Evolutionary conservation across 1,139 yeast species (phyloP).

Genomic region (Debaryomycetaceae sp.): DNA sequence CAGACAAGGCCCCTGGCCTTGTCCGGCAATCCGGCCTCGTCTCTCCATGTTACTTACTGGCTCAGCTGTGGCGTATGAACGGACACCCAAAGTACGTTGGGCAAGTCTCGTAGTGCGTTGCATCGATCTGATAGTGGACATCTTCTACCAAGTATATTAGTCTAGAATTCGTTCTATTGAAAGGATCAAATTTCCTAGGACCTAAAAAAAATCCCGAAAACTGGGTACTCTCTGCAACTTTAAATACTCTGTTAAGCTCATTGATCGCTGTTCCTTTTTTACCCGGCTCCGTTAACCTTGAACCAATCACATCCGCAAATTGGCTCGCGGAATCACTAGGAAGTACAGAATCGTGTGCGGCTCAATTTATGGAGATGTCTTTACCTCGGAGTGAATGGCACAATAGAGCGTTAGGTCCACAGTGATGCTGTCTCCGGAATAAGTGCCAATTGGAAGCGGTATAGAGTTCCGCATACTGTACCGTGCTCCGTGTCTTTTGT

Average conservation of each 20-base stretch:
- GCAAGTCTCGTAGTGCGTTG: conserved; percentile 34
- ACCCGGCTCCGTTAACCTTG: conserved; percentile 3
- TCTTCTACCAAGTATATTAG: conserved; percentile 8
- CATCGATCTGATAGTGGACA: conserved; percentile 40
- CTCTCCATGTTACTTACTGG: conserved; percentile 36
- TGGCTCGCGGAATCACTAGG: conserved; percentile 2
- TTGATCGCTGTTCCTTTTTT: background rate
- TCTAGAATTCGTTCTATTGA: background rate
- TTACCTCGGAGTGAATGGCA: background rate
- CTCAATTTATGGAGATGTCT: background rate
- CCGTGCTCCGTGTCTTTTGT: too few relatives aligned
- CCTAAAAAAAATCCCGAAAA: background rate
- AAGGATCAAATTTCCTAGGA: background rate
- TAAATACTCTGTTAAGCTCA: background rate
- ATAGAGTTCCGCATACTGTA: too few relatives aligned
- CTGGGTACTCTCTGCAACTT: background rate
- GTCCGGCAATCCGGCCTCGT: conserved; percentile 7
- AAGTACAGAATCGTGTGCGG: background rate
- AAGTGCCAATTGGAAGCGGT: too few relatives aligned
- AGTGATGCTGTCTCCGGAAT: too few relatives aligned
- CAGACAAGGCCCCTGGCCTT: background rate
- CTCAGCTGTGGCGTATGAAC: conserved; percentile 54
- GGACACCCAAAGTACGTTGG: conserved; percentile 33
- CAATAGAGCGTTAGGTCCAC: background rate
- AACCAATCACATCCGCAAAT: conserved; percentile 5